Conservation (phyloP, 257 asterid species). For the Penstemon barbatus region DNA sequence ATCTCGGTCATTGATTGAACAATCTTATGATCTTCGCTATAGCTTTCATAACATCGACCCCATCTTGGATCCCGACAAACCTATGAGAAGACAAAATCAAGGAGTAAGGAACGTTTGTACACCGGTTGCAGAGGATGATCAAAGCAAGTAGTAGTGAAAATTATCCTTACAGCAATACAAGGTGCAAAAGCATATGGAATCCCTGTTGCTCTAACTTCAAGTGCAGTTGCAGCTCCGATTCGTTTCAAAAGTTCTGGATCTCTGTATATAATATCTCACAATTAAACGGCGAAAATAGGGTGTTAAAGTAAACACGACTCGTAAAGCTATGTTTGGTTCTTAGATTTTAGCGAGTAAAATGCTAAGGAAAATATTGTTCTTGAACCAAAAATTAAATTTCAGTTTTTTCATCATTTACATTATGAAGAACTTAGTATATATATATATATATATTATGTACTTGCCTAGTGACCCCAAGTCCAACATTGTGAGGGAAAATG, state of each 20-base stretch:
- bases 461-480: constrained; percentile 81
- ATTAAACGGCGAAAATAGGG: not conserved
- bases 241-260: constrained; percentile 66
- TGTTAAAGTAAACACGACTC: too few species aligned
- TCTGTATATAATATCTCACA: constrained; percentile 34
- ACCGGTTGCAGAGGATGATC: not conserved
- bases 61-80: constrained; percentile 95
- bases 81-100: constrained; percentile 30
- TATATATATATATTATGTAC: constrained; percentile 10
- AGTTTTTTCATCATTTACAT: too few species aligned
- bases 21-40: constrained; percentile 78
- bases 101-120: not conserved
- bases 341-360: too few species aligned
- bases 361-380: too few species aligned
- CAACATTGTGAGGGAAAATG: constrained; percentile 75
- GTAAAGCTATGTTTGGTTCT: too few species aligned
- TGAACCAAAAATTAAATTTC: too few species aligned
- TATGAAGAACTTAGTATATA: not conserved
- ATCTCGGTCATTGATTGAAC: constrained; percentile 82
- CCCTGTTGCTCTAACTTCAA: constrained; percentile 81
- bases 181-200: constrained; percentile 76
- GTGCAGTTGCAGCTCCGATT: constrained; percentile 82
- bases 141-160: not conserved
- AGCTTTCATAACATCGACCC: constrained; percentile 96
- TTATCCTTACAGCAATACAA: constrained; percentile 62